Evolutionary conservation across 2,329 filamentous ascomycete genomes (phyloP).

Genomic region (Phoma herbarum): DNA sequence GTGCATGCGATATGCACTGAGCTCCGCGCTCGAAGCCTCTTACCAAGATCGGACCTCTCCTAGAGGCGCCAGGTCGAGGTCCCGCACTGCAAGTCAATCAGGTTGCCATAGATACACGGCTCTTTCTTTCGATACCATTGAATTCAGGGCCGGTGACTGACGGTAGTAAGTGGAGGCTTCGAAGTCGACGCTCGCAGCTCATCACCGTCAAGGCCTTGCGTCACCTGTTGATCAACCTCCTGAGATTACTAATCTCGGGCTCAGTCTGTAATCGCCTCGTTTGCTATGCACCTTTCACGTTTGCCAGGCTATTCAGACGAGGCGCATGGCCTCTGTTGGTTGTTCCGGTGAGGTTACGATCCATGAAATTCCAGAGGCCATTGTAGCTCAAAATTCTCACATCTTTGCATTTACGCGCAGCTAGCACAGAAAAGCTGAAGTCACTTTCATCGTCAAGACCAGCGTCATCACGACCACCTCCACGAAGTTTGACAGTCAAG

Average conservation of each 20-base stretch:
- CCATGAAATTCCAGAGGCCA: background rate
- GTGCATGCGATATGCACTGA: background rate
- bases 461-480: background rate
- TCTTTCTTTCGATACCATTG: background rate
- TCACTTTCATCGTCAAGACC: background rate
- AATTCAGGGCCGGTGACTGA: background rate
- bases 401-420: background rate
- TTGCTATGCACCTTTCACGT: background rate
- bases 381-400: background rate
- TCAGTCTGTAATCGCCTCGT: background rate
- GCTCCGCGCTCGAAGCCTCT: background rate
- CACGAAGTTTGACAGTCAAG: background rate
- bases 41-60: background rate
- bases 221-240: background rate
- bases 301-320: background rate
- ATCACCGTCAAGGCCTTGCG: background rate
- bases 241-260: background rate
- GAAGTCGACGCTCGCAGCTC: background rate
- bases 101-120: background rate
- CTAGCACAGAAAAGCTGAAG: background rate
- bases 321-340: background rate
- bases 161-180: background rate
- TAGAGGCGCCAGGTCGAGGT: background rate
- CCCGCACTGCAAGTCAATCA: background rate
- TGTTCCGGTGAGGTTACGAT: background rate